Conservation (phyloP, 345 rosid genomes). For the Salix arbutifolia region DNA sequence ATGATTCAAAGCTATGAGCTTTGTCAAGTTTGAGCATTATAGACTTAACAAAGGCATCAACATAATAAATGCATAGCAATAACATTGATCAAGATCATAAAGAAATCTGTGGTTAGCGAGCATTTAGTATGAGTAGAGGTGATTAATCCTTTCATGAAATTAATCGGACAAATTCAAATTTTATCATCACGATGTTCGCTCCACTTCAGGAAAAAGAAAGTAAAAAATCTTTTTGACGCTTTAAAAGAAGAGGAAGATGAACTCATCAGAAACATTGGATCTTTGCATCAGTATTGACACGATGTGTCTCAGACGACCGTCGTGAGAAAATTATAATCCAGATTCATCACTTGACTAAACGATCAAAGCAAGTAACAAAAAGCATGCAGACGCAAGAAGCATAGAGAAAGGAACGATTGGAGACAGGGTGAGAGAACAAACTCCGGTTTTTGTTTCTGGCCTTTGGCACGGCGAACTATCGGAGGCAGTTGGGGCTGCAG, state of each 20-base stretch:
- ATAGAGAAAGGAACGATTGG: not conserved
- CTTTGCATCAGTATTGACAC: constrained; percentile 35
- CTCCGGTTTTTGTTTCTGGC: not conserved
- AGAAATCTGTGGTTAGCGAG: not conserved
- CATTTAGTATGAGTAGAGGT: constrained; percentile 28
- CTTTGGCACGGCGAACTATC: not conserved
- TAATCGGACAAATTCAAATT: not conserved
- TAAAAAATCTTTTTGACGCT: not conserved
- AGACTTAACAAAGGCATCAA: too few relatives aligned
- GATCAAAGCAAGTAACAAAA: not conserved
- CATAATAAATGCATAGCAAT: constrained; percentile 17
- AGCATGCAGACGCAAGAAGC: not conserved
- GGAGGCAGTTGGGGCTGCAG: not conserved
- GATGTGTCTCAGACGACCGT: constrained; percentile 67
- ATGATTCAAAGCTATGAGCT: too few relatives aligned
- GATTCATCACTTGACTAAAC: constrained; percentile 43
- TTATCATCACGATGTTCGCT: constrained; percentile 13
- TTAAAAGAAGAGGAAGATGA: not conserved
- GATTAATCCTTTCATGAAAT: constrained; percentile 5
- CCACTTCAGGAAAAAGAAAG: not conserved
- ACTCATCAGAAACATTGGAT: constrained; percentile 44
- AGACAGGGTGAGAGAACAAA: not conserved
- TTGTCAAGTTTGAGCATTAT: too few relatives aligned
- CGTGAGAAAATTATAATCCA: constrained; percentile 54
- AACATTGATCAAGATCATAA: constrained; percentile 2